phyloP scores from a whole-genome alignment of 805 yeast genomes.

The Yarrowia sp. region DNA sequence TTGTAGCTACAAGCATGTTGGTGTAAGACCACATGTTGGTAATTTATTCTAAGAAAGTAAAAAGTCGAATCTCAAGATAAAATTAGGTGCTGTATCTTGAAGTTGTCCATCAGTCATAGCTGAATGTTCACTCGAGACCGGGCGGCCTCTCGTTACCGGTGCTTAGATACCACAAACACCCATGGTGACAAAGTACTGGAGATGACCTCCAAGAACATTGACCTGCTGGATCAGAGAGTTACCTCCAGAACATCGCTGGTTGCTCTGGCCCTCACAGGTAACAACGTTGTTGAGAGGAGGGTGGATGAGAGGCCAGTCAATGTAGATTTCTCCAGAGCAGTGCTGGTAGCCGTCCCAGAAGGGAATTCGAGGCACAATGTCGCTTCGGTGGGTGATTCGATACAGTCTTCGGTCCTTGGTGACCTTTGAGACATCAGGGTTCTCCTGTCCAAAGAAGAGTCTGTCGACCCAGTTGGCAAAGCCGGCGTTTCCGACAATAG shows the following conservation, averaged over 20 bases:
- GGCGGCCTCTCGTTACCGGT: too few relatives aligned
- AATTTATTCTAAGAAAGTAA: too few relatives aligned
- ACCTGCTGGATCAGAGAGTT: background rate
- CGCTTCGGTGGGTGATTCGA: slow-evolving; percentile 32
- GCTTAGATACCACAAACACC: slow-evolving; percentile 27
- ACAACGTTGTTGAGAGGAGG: slow-evolving; percentile 25
- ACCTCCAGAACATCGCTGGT: slow-evolving; percentile 16
- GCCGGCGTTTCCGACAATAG: slow-evolving; percentile 31
- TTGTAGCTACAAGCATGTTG: too few relatives aligned
- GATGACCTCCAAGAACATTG: slow-evolving; percentile 5
- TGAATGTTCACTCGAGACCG: too few relatives aligned
- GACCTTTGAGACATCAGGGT: slow-evolving; percentile 16
- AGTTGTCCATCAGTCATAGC: too few relatives aligned
- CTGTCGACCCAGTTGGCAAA: slow-evolving; percentile 34
- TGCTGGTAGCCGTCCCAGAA: slow-evolving; percentile 35
- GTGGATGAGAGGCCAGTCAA: slow-evolving; percentile 14
- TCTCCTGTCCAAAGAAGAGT: slow-evolving; percentile 33
- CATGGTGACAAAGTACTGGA: slow-evolving; percentile 21
- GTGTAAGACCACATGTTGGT: too few relatives aligned
- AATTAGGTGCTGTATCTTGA: too few relatives aligned
- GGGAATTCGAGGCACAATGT: slow-evolving; percentile 31
- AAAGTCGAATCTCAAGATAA: too few relatives aligned
- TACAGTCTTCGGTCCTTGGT: slow-evolving; percentile 16
- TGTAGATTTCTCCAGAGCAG: slow-evolving; percentile 26
- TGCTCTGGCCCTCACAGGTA: slow-evolving; percentile 30